These are phyloP conservation scores for Aureobasidium leucospermi DNA, from an alignment of 2,329 filamentous ascomycete species.

Conservation along the genomic window DNA sequence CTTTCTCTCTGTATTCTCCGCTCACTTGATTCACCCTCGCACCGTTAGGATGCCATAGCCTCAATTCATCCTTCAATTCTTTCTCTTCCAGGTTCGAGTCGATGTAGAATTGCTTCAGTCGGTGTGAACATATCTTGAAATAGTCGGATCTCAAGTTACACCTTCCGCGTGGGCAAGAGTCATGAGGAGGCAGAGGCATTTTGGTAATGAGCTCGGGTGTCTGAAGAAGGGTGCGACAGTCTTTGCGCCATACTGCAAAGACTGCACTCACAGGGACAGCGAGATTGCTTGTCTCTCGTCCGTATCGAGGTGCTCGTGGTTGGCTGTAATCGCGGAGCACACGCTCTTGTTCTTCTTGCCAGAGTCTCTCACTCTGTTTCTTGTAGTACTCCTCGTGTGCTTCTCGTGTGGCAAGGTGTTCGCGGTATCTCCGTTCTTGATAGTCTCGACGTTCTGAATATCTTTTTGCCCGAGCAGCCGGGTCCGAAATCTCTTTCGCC, in stretches of 20 bases:
- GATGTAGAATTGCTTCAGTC: not conserved
- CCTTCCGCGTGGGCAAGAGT: not conserved
- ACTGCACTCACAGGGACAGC: not conserved
- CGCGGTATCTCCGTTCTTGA: too few relatives aligned
- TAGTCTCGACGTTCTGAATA: too few relatives aligned
- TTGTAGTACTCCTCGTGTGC: not conserved
- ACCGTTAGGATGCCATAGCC: not conserved
- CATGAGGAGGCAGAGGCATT: not conserved
- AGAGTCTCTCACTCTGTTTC: not conserved
- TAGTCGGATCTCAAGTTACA: not conserved
- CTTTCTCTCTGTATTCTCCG: not conserved
- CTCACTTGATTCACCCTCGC: not conserved
- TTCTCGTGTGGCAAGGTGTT: too few relatives aligned
- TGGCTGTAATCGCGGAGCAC: not conserved
- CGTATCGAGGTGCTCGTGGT: not conserved
- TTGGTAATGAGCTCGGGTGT: not conserved
- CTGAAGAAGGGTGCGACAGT: not conserved
- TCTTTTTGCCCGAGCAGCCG: too few relatives aligned
- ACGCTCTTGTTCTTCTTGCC: not conserved
- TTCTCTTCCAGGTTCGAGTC: not conserved
- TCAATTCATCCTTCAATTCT: not conserved
- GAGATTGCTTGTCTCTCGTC: too few relatives aligned
- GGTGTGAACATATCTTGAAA: not conserved
- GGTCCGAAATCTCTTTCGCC: too few relatives aligned
- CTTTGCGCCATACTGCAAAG: not conserved